Evolutionary conservation across 176 grass and related monocot genomes (phyloP).

Genomic region (Cenchrus purpureus): DNA sequence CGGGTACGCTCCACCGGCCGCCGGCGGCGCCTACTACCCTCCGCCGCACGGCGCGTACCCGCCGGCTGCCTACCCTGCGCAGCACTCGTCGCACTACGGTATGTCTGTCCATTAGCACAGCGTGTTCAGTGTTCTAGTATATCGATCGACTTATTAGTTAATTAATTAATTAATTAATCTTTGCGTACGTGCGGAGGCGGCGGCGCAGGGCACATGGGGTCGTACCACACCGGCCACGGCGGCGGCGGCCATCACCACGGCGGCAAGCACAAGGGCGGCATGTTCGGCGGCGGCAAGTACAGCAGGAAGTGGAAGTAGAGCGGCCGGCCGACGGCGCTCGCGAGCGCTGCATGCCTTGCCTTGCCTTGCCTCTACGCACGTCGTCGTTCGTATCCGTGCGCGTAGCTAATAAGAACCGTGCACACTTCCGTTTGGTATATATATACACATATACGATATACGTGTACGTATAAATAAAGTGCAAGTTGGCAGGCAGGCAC

Average conservation of each 20-base stretch:
- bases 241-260: conserved; percentile 28
- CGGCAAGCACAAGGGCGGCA: conserved; percentile 60
- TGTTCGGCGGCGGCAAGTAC: conserved; percentile 45
- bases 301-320: conserved; percentile 56
- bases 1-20: conserved; percentile 37
- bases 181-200: no score
- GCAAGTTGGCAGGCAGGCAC: neutral
- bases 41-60: conserved; percentile 31
- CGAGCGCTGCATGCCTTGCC: no score
- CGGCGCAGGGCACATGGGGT: conserved; percentile 52
- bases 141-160: no score
- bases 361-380: neutral
- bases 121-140: no score
- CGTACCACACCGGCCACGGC: conserved; percentile 44
- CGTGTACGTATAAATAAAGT: no score
- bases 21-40: conserved; percentile 43
- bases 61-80: conserved; percentile 44
- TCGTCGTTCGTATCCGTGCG: neutral
- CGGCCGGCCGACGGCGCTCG: neutral
- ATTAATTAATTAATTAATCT: no score
- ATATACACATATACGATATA: no score
- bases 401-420: neutral
- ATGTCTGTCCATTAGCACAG: no score
- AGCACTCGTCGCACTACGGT: conserved; percentile 31
- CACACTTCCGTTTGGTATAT: neutral